phyloP scores from a whole-genome alignment of 75 land plant genomes.

The Pinus albicaulis region DNA sequence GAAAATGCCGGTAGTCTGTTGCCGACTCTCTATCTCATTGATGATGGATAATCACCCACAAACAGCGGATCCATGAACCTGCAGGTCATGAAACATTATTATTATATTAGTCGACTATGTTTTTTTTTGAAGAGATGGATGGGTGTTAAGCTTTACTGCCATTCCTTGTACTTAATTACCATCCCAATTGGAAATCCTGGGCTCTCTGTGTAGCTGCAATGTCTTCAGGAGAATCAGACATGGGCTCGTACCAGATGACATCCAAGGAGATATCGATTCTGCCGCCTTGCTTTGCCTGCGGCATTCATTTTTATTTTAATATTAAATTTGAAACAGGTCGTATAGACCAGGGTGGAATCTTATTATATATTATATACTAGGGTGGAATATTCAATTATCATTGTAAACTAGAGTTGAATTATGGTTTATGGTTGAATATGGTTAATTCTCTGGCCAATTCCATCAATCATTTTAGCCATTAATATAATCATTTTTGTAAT shows the following conservation, averaged over 20 bases:
- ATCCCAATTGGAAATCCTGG: constrained; percentile 27
- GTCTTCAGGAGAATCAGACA: constrained; percentile 32
- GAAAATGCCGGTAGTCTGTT: constrained; percentile 16
- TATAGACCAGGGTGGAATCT: too few species aligned
- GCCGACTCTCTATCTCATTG: constrained; percentile 17
- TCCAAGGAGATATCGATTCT: constrained; percentile 48
- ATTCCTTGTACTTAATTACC: constrained; percentile 15
- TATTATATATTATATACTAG: too few species aligned
- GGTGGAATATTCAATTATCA: too few species aligned
- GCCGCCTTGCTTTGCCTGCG: constrained; percentile 40
- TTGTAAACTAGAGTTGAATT: too few species aligned
- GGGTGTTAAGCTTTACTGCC: too few species aligned
- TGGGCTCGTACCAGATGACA: constrained; percentile 48
- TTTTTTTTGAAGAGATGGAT: too few species aligned
- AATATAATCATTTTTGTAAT: too few species aligned
- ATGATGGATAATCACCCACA: constrained; percentile 22
- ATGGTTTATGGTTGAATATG: too few species aligned
- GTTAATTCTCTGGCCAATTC: too few species aligned
- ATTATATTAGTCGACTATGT: neutral
- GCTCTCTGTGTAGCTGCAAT: constrained; percentile 46
- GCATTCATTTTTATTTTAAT: neutral
- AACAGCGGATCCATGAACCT: constrained; percentile 25
- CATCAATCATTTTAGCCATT: too few species aligned
- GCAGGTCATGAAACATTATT: neutral
- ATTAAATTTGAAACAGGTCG: too few species aligned